These are phyloP conservation scores for Spiraea crenata DNA, from an alignment of 331 rosid species.

Conservation along the genomic window DNA sequence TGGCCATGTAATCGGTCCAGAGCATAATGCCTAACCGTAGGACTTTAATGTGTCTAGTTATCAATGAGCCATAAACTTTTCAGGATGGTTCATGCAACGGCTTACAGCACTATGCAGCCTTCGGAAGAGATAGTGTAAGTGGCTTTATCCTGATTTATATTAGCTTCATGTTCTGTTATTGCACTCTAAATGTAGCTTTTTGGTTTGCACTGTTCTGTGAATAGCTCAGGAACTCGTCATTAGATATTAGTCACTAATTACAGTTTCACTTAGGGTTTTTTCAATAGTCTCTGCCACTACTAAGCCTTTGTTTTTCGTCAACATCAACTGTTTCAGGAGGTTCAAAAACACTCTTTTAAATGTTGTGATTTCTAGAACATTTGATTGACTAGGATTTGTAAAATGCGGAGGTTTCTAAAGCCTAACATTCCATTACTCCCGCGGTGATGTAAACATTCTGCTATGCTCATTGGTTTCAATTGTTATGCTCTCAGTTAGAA, in stretches of 20 bases:
- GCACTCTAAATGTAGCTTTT: slow-evolving; percentile 1
- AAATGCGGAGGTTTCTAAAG: not conserved
- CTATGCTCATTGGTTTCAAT: slow-evolving; percentile 28
- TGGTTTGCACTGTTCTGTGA: not conserved
- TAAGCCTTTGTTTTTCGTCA: no score
- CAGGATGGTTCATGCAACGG: slow-evolving; percentile 97
- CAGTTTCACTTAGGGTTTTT: not conserved
- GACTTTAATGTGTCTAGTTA: not conserved
- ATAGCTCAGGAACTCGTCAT: not conserved
- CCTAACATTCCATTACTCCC: not conserved
- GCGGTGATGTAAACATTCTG: not conserved
- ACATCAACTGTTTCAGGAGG: not conserved
- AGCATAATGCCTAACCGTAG: not conserved
- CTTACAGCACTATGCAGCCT: slow-evolving; percentile 87
- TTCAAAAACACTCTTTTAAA: not conserved
- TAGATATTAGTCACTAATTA: no score
- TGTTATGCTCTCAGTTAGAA: slow-evolving; percentile 52
- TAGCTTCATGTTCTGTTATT: not conserved
- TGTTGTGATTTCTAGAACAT: not conserved
- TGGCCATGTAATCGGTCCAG: not conserved
- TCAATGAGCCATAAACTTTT: slow-evolving; percentile 25
- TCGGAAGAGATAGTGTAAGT: slow-evolving; percentile 78
- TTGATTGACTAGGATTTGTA: not conserved
- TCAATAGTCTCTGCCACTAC: not conserved
- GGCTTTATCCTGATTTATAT: slow-evolving; percentile 22